Evolutionary conservation across 306 rosid genomes (phyloP), one percentile per base, ranked within the genome.

Genomic region (Casuarina equisetifolia): DNA sequence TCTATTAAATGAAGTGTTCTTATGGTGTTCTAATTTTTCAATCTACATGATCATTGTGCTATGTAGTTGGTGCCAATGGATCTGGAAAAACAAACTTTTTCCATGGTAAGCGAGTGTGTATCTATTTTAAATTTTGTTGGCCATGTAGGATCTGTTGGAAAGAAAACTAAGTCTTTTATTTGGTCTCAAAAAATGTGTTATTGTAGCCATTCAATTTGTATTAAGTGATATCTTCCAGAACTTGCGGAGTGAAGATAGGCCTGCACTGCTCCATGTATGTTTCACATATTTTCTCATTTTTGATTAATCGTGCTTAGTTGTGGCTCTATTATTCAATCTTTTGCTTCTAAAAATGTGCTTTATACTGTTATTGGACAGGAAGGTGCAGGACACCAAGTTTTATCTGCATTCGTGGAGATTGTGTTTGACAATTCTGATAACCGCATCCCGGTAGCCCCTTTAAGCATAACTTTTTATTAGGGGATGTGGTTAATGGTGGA

Each of bases 1-100:
- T 16, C 61, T 74, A 67, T 63, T 39, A 35, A 45, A 51, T 7
- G 55, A 69, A 32, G n/a, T 17, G 36, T 74, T 20, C 42, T 57
- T 3, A 9, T 36, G 58, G 53, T 83, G 70, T 61, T 63, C 73
- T 58, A 15, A 32, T 77, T 16, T 64, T 25, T 43, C 44, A 79
- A 63, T 82, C 42, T 70, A 70, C 49, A 36, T 75, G 51, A 25
- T 76, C 57, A 35, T 74, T 74, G 71, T 71, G 40, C 50, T 79
- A 16, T 78, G 78, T 91, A 95, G 99, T 95, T 78, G 99, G 99
- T 84, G 97, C 99, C 64, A 95, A 95, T 87, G 99, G 99, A 66
- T 95, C 99, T 76, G 99, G 99, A 52, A 95, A 95, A 86, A 82
- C 99, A 40, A 95, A 95, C 85, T 95, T 95, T 83, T 95, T 95